These are phyloP conservation scores for Carex kokanica DNA, from an alignment of 176 grass and related monocot species.

Conservation along the genomic window DNA sequence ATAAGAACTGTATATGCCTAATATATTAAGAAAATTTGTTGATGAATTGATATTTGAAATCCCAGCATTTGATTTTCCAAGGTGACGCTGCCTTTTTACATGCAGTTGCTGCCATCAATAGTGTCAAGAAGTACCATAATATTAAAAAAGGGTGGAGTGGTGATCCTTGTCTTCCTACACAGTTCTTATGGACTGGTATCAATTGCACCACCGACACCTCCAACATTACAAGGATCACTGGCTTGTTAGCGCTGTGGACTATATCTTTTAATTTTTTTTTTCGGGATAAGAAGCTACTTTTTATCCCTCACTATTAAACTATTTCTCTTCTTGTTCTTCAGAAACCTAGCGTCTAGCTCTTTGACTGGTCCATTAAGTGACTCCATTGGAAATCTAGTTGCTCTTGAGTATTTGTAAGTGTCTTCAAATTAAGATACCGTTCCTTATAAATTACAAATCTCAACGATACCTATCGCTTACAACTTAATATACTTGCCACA, in stretches of 20 bases:
- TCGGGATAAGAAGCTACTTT: neutral
- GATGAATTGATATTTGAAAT: no score
- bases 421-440: neutral
- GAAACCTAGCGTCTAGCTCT: slow-evolving; percentile 35
- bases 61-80: no score
- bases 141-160: neutral
- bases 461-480: no score
- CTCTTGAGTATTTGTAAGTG: slow-evolving; percentile 37
- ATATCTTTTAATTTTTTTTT: neutral
- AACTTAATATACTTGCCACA: no score
- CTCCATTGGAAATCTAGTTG: slow-evolving; percentile 33
- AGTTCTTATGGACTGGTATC: neutral
- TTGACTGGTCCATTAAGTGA: slow-evolving; percentile 26
- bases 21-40: no score
- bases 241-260: neutral
- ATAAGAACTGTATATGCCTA: no score
- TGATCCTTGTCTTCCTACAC: neutral
- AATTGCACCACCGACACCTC: neutral
- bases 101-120: neutral
- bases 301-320: neutral
- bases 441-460: no score
- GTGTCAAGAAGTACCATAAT: neutral
- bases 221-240: neutral
- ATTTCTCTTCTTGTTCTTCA: slow-evolving; percentile 22
- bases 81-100: neutral